Conservation (phyloP, 1,284 basidiomycete genomes). For the Thelephora terrestris region DNA sequence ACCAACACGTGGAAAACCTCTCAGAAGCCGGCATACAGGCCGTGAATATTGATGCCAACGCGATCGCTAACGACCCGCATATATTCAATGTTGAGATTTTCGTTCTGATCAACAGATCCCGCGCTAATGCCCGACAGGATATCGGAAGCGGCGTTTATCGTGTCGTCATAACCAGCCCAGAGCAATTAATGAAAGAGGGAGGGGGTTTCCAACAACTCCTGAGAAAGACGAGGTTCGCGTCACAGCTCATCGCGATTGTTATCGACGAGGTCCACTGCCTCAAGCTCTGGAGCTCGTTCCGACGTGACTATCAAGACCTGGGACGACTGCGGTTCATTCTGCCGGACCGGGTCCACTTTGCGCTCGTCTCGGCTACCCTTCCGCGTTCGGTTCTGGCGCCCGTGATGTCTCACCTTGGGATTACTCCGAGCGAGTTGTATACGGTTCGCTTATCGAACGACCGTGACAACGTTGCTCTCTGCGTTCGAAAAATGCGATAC, state of each 20-base stretch:
- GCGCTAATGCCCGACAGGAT: slow-evolving; percentile 13
- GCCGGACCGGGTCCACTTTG: slow-evolving; percentile 17
- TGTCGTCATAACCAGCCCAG: slow-evolving; percentile 24
- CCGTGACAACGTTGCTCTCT: slow-evolving; percentile 21
- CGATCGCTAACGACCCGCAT: not conserved
- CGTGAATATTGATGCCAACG: slow-evolving; percentile 14
- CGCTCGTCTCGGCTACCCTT: slow-evolving; percentile 26
- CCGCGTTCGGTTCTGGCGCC: slow-evolving; percentile 16
- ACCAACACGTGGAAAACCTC: slow-evolving; percentile 14
- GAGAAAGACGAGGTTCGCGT: slow-evolving; percentile 17
- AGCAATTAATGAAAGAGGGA: slow-evolving; percentile 18
- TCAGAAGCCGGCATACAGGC: slow-evolving; percentile 8
- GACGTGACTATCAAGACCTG: slow-evolving; percentile 21
- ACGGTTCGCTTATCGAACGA: slow-evolving; percentile 16
- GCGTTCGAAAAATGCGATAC: slow-evolving; percentile 16
- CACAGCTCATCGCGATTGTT: slow-evolving; percentile 18
- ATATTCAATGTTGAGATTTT: not conserved
- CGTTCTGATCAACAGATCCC: not conserved
- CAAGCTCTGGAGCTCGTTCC: slow-evolving; percentile 25
- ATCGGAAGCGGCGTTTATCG: slow-evolving; percentile 18
- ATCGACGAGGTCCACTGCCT: slow-evolving; percentile 30
- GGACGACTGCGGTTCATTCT: slow-evolving; percentile 19
- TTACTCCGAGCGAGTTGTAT: slow-evolving; percentile 9
- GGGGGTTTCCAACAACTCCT: slow-evolving; percentile 18
- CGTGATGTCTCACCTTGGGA: slow-evolving; percentile 14